Percentiles rank a stretch among this genome's conserved stretches.
These are phyloP conservation scores for Colletotrichum eremochloae DNA, from an alignment of 2,329 filamentous ascomycete species.

Conservation along the genomic window DNA sequence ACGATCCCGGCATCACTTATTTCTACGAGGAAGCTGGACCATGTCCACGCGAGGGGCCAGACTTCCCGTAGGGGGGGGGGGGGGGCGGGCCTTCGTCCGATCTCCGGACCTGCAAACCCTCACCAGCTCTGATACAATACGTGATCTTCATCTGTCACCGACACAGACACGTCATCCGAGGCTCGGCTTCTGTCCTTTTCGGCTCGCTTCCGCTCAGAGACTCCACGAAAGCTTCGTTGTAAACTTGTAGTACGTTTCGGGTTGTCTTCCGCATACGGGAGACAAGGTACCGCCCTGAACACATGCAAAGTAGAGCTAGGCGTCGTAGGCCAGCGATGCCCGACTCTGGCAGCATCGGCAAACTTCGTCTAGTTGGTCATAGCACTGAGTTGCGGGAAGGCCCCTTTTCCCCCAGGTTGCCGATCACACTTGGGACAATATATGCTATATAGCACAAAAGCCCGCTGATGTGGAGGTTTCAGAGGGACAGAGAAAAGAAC, in stretches of 20 bases:
- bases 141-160: slow-evolving; percentile 11
- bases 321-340: background rate
- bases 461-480: slow-evolving; percentile 28
- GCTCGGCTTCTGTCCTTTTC: slow-evolving; percentile 25
- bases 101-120: slow-evolving; percentile 21
- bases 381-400: slow-evolving; percentile 38
- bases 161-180: slow-evolving; percentile 28
- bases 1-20: slow-evolving; percentile 7
- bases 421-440: slow-evolving; percentile 24
- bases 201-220: slow-evolving; percentile 1
- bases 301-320: background rate
- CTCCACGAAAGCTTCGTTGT: background rate
- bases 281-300: slow-evolving; percentile 19
- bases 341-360: slow-evolving; percentile 20
- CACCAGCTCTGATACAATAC: slow-evolving; percentile 10
- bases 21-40: background rate
- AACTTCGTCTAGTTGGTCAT: slow-evolving; percentile 17
- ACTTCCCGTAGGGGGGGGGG: background rate
- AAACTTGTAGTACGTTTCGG: background rate
- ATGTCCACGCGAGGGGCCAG: background rate
- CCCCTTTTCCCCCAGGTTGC: slow-evolving; percentile 28
- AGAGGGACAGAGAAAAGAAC: slow-evolving; percentile 22
- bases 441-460: slow-evolving; percentile 5
- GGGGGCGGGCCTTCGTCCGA: slow-evolving; percentile 14
- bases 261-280: slow-evolving; percentile 20